Base-by-base conservation (phyloP, 345 rosid species). In the Euphorbia pulcherrima region DNA sequence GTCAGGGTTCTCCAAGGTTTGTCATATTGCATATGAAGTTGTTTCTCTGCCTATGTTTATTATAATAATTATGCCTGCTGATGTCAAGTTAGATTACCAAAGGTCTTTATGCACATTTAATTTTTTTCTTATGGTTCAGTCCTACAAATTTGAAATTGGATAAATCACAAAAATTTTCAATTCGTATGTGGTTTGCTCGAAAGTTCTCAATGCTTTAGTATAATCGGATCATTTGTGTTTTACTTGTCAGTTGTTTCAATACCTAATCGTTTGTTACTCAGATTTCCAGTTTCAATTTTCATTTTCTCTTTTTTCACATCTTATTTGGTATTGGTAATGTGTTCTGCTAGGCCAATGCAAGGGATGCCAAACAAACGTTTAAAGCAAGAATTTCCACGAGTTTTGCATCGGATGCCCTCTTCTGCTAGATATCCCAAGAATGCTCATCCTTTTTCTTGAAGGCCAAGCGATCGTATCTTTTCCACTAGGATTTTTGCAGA, bases 1-100 rank as follows among this genome's bases (percentile, higher is more conserved):
- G 91, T 64, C 90, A 84, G 73, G 86, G 78, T 72, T 86, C 96
- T 69, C 96, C 96, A 30, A 78, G 96, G 99, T 94, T 73, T 79
- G 89, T 76, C 26, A 71, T 76, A 65, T 60, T 60, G 11, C 69
- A 33, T 26, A 37, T 50, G 24, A 44, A 11, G 11, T 35, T 59
- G 6, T 58, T 64, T 18, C 24, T 17, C 7, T 35, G 27, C 11
- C 5, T 21, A 6, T 66, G 14, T 67, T 24, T 33, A 62, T 62
- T 24, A 5, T 0, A 12, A 47, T 8, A 64, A 59, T n/a, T n/a
- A n/a, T 14, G 44, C 14, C 14, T 2, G 14, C n/a, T 35, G n/a
- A 14, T 65, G 33, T 9, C 30, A 35, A 33, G 44, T 56, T 44
- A 20, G 29, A 10, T 30, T 8, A 39, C 6, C 35, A 23, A 23